phyloP scores from a whole-genome alignment of 1,139 yeast species.

The Diutina sp. region DNA sequence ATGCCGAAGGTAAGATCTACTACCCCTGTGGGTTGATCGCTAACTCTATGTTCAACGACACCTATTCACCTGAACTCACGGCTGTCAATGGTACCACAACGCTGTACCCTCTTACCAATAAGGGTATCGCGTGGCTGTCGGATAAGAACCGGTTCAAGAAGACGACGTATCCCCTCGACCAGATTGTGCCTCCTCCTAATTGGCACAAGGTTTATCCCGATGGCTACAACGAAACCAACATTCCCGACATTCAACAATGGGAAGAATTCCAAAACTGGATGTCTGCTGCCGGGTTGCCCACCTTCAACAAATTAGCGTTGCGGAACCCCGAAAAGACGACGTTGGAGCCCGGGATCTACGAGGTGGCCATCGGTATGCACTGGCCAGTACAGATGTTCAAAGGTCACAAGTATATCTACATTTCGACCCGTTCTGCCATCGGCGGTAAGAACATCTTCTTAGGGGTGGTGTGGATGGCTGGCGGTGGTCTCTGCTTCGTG shows the following conservation, averaged over 20 bases:
- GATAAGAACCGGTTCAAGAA: slow-evolving; percentile 70
- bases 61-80: slow-evolving; percentile 41
- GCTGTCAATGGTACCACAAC: slow-evolving; percentile 33
- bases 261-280: slow-evolving; percentile 93
- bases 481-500: slow-evolving; percentile 75
- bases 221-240: slow-evolving; percentile 73
- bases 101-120: slow-evolving; percentile 49
- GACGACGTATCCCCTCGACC: slow-evolving; percentile 54
- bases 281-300: slow-evolving; percentile 86
- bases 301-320: slow-evolving; percentile 68
- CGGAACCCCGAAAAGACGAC: slow-evolving; percentile 56
- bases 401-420: slow-evolving; percentile 69
- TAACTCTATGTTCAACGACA: slow-evolving; percentile 84
- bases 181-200: slow-evolving; percentile 92
- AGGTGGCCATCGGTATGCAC: slow-evolving; percentile 63
- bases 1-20: slow-evolving; percentile 42
- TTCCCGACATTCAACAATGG: slow-evolving; percentile 75
- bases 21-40: slow-evolving; percentile 97
- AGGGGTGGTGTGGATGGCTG: slow-evolving; percentile 83
- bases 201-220: slow-evolving; percentile 80
- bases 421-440: slow-evolving; percentile 74
- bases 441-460: slow-evolving; percentile 86
- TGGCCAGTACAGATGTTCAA: slow-evolving; percentile 78
- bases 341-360: slow-evolving; percentile 57
- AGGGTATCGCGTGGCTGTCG: slow-evolving; percentile 79